These are phyloP conservation scores for Cubamyces sp. DNA, from an alignment of 768 basidiomycete genomes.

Conservation along the genomic window DNA sequence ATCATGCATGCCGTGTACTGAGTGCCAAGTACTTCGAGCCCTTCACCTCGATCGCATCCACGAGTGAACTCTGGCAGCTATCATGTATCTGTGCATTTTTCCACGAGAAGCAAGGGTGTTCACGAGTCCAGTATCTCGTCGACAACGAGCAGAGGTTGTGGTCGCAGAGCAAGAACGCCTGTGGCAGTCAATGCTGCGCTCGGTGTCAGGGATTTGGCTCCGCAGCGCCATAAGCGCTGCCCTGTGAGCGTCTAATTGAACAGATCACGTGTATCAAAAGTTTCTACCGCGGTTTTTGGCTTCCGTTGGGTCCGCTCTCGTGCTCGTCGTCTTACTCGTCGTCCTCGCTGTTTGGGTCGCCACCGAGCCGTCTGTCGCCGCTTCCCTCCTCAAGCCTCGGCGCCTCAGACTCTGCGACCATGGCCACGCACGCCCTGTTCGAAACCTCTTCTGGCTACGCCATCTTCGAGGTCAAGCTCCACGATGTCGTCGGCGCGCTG, in stretches of 20 bases:
- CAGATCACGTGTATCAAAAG: conserved; percentile 24
- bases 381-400: not conserved
- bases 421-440: conserved; percentile 88
- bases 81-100: not conserved
- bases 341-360: conserved; percentile 1
- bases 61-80: not conserved
- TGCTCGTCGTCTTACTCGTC: conserved; percentile 19
- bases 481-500: conserved; percentile 85
- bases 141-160: not conserved
- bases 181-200: not conserved
- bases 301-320: conserved; percentile 1
- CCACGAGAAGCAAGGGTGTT: no score
- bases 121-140: not conserved
- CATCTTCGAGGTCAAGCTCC: conserved; percentile 83
- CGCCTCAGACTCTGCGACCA: conserved; percentile 30
- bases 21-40: no score
- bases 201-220: not conserved
- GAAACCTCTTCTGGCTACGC: conserved; percentile 95
- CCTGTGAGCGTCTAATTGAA: no score
- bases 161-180: not conserved
- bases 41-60: no score
- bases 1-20: no score
- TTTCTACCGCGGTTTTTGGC: conserved; percentile 22
- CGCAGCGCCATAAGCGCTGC: not conserved
- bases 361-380: not conserved